A percentile compares a stretch with the other conserved stretches of the same genome.
These are phyloP conservation scores for Tolypocladium guangdongense DNA, from an alignment of 2,329 filamentous ascomycete genomes.

Conservation along the genomic window DNA sequence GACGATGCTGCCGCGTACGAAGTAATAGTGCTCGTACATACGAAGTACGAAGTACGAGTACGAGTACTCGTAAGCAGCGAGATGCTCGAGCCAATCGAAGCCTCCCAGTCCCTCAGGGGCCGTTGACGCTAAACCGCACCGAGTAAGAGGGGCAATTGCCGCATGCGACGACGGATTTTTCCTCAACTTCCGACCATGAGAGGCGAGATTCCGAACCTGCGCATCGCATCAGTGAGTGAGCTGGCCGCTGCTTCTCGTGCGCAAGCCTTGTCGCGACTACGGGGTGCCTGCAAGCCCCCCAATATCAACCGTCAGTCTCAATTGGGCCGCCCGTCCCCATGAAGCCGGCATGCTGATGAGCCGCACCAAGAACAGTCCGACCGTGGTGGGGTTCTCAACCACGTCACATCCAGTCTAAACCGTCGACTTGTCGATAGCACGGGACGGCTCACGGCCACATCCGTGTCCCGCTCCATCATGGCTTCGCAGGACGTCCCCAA, in stretches of 20 bases:
- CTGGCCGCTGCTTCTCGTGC: not conserved
- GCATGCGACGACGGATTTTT: no score
- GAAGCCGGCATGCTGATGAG: not conserved
- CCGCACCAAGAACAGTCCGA: not conserved
- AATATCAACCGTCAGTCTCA: not conserved
- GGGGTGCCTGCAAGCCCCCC: not conserved
- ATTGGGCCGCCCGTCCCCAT: not conserved
- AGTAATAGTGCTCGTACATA: no score
- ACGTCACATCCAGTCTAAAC: not conserved
- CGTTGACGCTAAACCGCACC: constrained; percentile 14
- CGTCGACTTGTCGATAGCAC: no score
- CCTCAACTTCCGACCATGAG: constrained; percentile 1
- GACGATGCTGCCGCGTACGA: no score
- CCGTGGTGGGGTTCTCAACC: not conserved
- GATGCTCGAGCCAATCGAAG: not conserved
- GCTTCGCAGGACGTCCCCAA: constrained; percentile 34
- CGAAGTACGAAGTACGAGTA: no score
- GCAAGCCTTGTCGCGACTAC: not conserved
- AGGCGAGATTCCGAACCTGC: not conserved
- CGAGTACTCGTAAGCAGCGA: no score
- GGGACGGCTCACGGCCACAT: no score
- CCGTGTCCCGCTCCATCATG: constrained; percentile 8
- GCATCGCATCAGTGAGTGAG: not conserved
- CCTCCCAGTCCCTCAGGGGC: not conserved
- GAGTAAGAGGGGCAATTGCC: constrained; percentile 20